A percentile compares a stretch with the other conserved stretches of the same genome.
These are phyloP conservation scores for Litchi chinensis DNA, from an alignment of 345 rosid genomes.

Conservation along the genomic window DNA sequence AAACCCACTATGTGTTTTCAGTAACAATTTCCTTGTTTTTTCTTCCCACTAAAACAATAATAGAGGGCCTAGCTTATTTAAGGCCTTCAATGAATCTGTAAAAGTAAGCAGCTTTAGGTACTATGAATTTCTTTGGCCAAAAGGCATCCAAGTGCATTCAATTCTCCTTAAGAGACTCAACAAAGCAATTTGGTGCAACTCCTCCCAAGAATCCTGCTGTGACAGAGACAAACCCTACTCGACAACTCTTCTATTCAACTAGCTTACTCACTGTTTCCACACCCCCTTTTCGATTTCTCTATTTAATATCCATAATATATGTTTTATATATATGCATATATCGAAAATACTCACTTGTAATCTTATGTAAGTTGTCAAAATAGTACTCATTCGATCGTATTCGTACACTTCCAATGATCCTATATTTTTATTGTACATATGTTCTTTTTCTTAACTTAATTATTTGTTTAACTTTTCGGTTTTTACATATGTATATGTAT, in stretches of 20 bases:
- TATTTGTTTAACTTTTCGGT: background rate
- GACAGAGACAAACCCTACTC: constrained; percentile 32
- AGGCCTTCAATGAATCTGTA: constrained; percentile 43
- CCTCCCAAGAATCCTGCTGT: constrained; percentile 21
- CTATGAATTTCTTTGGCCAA: constrained; percentile 36
- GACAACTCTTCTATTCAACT: background rate
- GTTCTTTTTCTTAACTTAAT: background rate
- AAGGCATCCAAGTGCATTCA: constrained; percentile 44
- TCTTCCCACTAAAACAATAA: constrained; percentile 7
- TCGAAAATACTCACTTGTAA: no score
- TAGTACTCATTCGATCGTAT: background rate
- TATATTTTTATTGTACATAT: no score
- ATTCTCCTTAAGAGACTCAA: constrained; percentile 40
- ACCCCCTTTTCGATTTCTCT: background rate
- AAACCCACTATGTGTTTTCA: background rate
- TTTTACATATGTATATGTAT: no score
- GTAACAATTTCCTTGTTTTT: background rate
- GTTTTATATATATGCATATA: no score
- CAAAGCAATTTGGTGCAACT: constrained; percentile 30
- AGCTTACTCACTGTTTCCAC: background rate
- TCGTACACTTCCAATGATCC: background rate
- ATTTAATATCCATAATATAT: no score
- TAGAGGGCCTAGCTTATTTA: constrained; percentile 42
- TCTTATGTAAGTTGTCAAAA: background rate
- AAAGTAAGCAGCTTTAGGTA: constrained; percentile 42